A percentile compares a stretch with the other conserved stretches of the same genome.
These are phyloP conservation scores for Botrytis porri DNA, from an alignment of 2,329 filamentous ascomycete genomes.

Conservation along the genomic window DNA sequence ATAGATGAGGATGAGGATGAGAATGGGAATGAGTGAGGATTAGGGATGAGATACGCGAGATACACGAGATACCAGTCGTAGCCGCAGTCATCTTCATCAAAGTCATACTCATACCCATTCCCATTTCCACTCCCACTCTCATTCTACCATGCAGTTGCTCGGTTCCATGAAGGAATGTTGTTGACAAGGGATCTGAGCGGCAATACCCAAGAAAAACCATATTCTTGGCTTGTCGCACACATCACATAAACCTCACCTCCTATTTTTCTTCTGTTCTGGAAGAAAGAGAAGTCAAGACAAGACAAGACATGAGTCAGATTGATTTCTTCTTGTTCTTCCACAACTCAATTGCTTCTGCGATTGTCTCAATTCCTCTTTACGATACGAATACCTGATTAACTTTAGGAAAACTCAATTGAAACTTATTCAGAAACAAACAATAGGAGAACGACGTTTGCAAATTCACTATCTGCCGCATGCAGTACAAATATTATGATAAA, in stretches of 20 bases:
- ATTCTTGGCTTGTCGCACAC: neutral
- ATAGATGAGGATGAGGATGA: neutral
- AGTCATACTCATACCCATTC: neutral
- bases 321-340: neutral
- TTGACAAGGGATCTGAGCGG: neutral
- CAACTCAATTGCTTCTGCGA: neutral
- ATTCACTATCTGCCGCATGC: slow-evolving; percentile 12
- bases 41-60: neutral
- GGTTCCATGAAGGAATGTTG: neutral
- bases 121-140: neutral
- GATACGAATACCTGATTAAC: neutral
- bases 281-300: neutral
- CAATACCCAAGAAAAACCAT: neutral
- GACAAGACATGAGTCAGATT: slow-evolving; percentile 11
- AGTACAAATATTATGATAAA: neutral
- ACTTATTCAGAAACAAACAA: neutral
- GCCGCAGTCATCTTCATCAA: neutral
- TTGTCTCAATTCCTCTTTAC: neutral
- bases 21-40: no score
- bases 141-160: neutral
- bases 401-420: neutral
- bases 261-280: neutral
- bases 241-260: neutral
- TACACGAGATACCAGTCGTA: neutral
- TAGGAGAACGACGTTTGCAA: slow-evolving; percentile 1